A percentile compares a stretch with the other conserved stretches of the same genome.
Evolutionary conservation across 2,329 filamentous ascomycete genomes (phyloP).

Genomic region (Teratosphaeria pseudoeucalypti): DNA sequence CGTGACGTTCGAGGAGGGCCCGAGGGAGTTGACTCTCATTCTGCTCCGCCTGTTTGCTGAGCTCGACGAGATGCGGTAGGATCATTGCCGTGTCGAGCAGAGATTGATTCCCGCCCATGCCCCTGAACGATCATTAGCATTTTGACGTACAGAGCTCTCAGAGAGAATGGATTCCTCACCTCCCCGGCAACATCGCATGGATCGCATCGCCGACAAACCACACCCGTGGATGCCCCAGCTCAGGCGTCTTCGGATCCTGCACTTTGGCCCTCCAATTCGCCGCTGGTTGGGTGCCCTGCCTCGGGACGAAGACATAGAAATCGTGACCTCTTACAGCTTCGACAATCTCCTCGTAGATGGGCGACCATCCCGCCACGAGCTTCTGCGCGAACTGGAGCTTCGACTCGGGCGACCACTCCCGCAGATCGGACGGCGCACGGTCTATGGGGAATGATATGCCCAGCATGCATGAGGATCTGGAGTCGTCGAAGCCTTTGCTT

Average conservation of each 20-base stretch:
- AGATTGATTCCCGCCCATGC: not conserved
- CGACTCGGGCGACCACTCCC: not conserved
- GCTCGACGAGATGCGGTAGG: not conserved
- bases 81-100: not conserved
- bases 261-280: not conserved
- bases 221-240: not conserved
- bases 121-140: not conserved
- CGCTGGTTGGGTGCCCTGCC: not conserved
- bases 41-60: not conserved
- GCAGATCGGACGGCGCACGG: not conserved
- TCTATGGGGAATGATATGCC: not conserved
- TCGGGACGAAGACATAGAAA: not conserved
- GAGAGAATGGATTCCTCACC: not conserved
- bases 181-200: not conserved
- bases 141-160: not conserved
- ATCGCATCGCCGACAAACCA: not conserved
- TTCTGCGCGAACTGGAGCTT: not conserved
- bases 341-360: not conserved
- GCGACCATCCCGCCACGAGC: not conserved
- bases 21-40: not conserved
- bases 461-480: not conserved
- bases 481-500: not conserved
- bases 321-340: not conserved
- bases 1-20: not conserved
- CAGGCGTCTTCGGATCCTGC: not conserved